phyloP scores from a whole-genome alignment of 2,329 filamentous ascomycete genomes.

The Chrysosporium keratinophilum region DNA sequence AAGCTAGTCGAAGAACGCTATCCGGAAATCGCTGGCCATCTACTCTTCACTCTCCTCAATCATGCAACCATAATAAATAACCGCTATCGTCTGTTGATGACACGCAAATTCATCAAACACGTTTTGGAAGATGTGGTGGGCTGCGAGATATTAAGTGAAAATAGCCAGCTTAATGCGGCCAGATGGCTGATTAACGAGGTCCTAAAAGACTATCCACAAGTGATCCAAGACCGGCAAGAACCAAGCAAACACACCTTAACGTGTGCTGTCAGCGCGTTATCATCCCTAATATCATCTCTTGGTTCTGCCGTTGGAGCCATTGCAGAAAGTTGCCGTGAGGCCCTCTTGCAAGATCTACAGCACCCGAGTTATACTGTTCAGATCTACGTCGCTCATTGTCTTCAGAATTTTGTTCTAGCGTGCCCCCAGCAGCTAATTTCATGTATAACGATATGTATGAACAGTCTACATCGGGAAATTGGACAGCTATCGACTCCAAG shows the following conservation, averaged over 20 bases:
- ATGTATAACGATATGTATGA: slow-evolving; percentile 91
- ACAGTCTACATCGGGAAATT: slow-evolving; percentile 80
- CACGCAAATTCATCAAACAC: slow-evolving; percentile 71
- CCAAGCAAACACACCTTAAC: slow-evolving; percentile 79
- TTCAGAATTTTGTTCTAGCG: slow-evolving; percentile 77
- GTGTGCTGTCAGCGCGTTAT: slow-evolving; percentile 65
- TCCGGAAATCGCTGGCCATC: slow-evolving; percentile 64
- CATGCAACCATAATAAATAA: slow-evolving; percentile 67
- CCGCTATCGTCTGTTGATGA: slow-evolving; percentile 75
- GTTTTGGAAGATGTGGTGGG: slow-evolving; percentile 78
- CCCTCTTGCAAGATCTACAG: slow-evolving; percentile 76
- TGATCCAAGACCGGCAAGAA: slow-evolving; percentile 74
- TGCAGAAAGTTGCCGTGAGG: slow-evolving; percentile 75
- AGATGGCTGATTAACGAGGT: slow-evolving; percentile 75
- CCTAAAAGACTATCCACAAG: slow-evolving; percentile 88
- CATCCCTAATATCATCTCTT: slow-evolving; percentile 65
- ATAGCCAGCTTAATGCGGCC: slow-evolving; percentile 73
- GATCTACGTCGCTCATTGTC: slow-evolving; percentile 72
- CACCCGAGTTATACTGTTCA: slow-evolving; percentile 96
- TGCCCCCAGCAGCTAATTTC: slow-evolving; percentile 87
- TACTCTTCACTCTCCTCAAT: slow-evolving; percentile 70
- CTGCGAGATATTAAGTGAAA: slow-evolving; percentile 72
- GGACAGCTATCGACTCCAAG: slow-evolving; percentile 63
- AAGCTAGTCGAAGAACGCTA: slow-evolving; percentile 77
- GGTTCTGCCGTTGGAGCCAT: slow-evolving; percentile 72